phyloP scores from a whole-genome alignment of 2,329 filamentous ascomycete genomes.

The Amylocarpus encephaloides region DNA sequence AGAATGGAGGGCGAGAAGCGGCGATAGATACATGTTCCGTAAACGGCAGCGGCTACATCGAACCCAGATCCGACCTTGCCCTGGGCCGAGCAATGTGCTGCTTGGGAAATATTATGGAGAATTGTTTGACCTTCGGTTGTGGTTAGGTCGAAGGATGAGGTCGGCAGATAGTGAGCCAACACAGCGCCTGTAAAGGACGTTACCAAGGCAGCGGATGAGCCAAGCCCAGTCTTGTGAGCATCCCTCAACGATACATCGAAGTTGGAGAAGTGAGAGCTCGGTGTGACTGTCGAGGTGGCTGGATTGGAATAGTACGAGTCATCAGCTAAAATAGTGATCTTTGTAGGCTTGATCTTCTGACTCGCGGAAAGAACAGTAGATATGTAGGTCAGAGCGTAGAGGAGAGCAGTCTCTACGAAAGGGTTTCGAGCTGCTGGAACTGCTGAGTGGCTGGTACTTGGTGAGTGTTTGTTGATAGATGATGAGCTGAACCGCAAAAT shows the following conservation, averaged over 20 bases:
- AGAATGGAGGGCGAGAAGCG: conserved; percentile 84
- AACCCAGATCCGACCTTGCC: conserved; percentile 96
- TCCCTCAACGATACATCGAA: conserved; percentile 69
- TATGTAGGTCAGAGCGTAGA: conserved; percentile 82
- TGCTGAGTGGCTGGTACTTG: conserved; percentile 25
- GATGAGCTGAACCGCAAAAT: not conserved
- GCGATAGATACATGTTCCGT: conserved; percentile 82
- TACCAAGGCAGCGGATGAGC: conserved; percentile 89
- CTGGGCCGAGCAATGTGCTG: conserved; percentile 89
- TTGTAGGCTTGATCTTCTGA: conserved; percentile 55
- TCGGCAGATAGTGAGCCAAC: conserved; percentile 66
- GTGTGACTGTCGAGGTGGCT: conserved; percentile 28
- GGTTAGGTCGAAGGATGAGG: conserved; percentile 48
- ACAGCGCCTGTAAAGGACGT: conserved; percentile 77
- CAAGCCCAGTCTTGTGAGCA: conserved; percentile 93
- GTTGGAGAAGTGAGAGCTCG: conserved; percentile 55
- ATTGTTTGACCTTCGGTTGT: conserved; percentile 48
- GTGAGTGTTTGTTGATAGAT: conserved; percentile 5
- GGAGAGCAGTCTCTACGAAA: conserved; percentile 88
- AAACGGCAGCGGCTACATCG: conserved; percentile 88
- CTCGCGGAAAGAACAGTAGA: conserved; percentile 33
- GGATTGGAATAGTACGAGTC: conserved; percentile 92
- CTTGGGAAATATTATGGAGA: conserved; percentile 90
- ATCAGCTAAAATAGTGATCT: conserved; percentile 84
- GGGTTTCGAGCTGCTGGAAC: conserved; percentile 56